phyloP scores from a whole-genome alignment of 208 protist genomes.

The Acanthamoeba healyi region DNA sequence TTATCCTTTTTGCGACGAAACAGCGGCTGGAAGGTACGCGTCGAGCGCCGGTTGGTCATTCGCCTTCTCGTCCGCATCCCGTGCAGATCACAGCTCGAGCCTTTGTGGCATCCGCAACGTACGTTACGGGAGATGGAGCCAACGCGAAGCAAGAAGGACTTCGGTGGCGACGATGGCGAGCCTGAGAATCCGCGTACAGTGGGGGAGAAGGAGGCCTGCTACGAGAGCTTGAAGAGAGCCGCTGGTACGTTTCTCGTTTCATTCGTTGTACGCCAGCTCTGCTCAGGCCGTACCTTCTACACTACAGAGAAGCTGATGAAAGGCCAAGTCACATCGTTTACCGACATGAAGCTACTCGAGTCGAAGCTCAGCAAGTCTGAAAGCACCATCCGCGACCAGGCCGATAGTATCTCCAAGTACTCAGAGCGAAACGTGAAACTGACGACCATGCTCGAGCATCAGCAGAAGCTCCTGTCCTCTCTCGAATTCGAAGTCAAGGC shows the following conservation, averaged over 20 bases:
- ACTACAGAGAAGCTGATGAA: conserved; percentile 59
- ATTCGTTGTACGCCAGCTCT: not conserved
- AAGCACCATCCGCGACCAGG: conserved; percentile 41
- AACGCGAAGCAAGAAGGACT: not conserved
- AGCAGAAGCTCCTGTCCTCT: conserved; percentile 56
- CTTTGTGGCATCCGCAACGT: not conserved
- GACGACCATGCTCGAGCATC: conserved; percentile 50
- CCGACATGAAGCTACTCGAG: conserved; percentile 57
- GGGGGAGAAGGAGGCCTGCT: conserved; percentile 54
- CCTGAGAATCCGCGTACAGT: conserved; percentile 28
- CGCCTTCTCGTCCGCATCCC: not conserved
- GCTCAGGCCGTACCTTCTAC: too few relatives aligned
- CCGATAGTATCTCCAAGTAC: conserved; percentile 48
- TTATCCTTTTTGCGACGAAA: too few relatives aligned
- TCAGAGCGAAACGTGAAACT: conserved; percentile 59
- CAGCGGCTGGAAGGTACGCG: not conserved
- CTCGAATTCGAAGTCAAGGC: conserved; percentile 71
- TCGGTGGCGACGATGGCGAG: not conserved
- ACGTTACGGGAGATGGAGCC: not conserved
- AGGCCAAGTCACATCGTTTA: conserved; percentile 42
- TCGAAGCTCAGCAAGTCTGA: conserved; percentile 38
- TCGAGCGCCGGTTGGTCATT: not conserved
- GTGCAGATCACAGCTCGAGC: not conserved
- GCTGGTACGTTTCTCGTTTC: not conserved
- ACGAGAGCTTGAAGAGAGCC: conserved; percentile 40